A percentile compares a stretch with the other conserved stretches of the same genome.
Evolutionary conservation across 257 asterid species (phyloP).

Genomic region (Anisodus tanguticus): DNA sequence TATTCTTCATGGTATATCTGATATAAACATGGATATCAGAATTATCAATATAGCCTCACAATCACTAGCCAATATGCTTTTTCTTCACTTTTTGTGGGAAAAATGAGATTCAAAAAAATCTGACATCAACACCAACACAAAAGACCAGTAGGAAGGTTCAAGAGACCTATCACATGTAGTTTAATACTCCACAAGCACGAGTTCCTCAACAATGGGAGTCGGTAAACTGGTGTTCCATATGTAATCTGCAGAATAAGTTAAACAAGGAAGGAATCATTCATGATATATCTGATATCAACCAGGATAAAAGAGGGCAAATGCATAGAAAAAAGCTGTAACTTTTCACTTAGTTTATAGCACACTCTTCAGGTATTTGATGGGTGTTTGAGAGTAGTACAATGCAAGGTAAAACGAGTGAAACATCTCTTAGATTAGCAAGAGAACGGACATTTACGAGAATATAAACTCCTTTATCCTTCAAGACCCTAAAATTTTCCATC

Average conservation of each 20-base stretch:
- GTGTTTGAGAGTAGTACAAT: neutral
- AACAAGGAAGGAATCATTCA: neutral
- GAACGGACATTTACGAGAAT: conserved; percentile 57
- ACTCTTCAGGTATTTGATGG: neutral
- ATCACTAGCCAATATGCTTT: no score
- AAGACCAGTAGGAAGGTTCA: neutral
- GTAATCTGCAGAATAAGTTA: conserved; percentile 58
- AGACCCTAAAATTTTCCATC: conserved; percentile 77
- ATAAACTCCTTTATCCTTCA: conserved; percentile 77
- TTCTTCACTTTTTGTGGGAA: neutral
- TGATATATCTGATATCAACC: neutral
- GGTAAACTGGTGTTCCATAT: conserved; percentile 73
- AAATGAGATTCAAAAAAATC: no score
- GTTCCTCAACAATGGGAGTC: conserved; percentile 59
- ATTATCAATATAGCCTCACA: no score
- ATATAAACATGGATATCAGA: no score
- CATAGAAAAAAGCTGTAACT: neutral
- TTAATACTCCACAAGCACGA: conserved; percentile 59
- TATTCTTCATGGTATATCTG: neutral
- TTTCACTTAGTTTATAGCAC: neutral
- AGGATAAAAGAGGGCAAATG: neutral
- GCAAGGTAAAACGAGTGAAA: neutral
- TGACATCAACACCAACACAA: neutral
- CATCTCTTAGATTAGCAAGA: conserved; percentile 12
- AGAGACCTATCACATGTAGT: conserved; percentile 66